phyloP scores from a whole-genome alignment of 805 yeast genomes.

The Yarrowia porcina region DNA sequence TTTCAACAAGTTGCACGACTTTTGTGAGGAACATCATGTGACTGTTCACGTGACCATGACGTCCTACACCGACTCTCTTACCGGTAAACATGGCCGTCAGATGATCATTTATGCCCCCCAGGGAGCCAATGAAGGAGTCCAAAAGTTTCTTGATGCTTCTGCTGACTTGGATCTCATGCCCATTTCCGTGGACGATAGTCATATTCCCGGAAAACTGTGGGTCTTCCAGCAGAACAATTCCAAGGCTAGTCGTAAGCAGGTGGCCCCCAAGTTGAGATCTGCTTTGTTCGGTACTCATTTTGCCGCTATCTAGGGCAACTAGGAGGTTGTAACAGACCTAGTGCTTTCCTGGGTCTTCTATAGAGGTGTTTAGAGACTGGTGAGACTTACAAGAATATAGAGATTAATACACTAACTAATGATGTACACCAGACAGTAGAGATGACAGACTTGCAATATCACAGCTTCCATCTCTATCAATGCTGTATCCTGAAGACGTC shows the following conservation, averaged over 20 bases:
- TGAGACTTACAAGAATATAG: too few relatives aligned
- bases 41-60: constrained; percentile 51
- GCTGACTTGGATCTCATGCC: not conserved
- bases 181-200: constrained; percentile 29
- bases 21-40: constrained; percentile 38
- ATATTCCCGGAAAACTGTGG: constrained; percentile 28
- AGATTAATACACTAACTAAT: too few relatives aligned
- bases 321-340: too few relatives aligned
- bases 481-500: too few relatives aligned
- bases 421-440: too few relatives aligned
- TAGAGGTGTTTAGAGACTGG: too few relatives aligned
- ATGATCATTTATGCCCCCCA: constrained; percentile 32
- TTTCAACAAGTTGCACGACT: constrained; percentile 35
- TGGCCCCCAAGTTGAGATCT: constrained; percentile 57
- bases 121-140: not conserved
- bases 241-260: constrained; percentile 77
- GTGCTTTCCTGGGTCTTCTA: too few relatives aligned
- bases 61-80: constrained; percentile 36
- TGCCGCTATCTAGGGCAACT: not conserved
- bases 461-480: too few relatives aligned
- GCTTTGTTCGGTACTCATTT: constrained; percentile 16
- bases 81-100: constrained; percentile 45
- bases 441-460: too few relatives aligned
- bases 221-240: constrained; percentile 51
- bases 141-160: not conserved